phyloP scores from a whole-genome alignment of 164 flowering plant species.

The Magnolia officinalis region DNA sequence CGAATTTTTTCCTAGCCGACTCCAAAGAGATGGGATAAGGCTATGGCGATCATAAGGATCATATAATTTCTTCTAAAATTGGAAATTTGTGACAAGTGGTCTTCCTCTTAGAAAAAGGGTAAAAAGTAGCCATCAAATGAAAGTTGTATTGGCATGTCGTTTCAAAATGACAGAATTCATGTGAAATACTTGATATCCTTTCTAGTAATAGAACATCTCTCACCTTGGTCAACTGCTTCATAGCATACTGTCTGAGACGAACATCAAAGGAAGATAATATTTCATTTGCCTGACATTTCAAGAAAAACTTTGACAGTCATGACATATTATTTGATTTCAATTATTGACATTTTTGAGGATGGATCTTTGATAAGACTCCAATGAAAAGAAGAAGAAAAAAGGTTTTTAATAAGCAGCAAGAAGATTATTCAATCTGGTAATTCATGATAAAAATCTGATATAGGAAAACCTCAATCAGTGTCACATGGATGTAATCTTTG shows the following conservation, averaged over 20 bases:
- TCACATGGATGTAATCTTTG: slow-evolving; percentile 83
- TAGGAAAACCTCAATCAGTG: slow-evolving; percentile 81
- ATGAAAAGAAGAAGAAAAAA: neutral
- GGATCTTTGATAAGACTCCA: neutral
- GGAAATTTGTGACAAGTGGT: too few relatives aligned
- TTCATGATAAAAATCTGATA: slow-evolving; percentile 1
- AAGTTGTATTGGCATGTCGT: neutral
- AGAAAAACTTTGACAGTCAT: slow-evolving; percentile 2
- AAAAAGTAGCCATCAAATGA: too few relatives aligned
- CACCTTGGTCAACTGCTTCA: slow-evolving; percentile 82
- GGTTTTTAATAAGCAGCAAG: neutral
- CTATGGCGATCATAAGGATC: neutral
- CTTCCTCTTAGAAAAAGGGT: too few relatives aligned
- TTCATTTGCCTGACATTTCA: slow-evolving; percentile 80
- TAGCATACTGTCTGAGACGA: slow-evolving; percentile 86
- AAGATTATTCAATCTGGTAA: neutral
- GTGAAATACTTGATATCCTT: neutral
- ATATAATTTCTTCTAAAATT: too few relatives aligned
- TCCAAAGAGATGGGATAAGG: neutral
- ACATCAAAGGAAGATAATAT: slow-evolving; percentile 96
- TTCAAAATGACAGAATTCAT: too few relatives aligned
- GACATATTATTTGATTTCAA: neutral
- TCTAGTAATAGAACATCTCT: slow-evolving; percentile 9
- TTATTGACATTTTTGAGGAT: neutral
- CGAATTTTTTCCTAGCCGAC: neutral